These are phyloP conservation scores for Triticum monococcum DNA, from an alignment of 176 grass and related monocot genomes.

Conservation along the genomic window DNA sequence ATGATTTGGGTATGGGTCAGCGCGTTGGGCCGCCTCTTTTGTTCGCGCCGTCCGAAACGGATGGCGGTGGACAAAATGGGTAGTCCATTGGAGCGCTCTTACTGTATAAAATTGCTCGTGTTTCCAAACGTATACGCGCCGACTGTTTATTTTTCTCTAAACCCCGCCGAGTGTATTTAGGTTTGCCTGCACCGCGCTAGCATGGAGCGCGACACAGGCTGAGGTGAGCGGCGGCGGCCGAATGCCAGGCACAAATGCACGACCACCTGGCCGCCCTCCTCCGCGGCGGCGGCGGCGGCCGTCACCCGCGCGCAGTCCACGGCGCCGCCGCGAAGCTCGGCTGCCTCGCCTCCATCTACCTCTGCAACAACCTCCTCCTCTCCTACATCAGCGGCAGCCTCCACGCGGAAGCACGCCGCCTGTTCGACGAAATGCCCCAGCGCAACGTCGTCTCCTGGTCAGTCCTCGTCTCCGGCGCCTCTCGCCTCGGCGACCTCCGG, in stretches of 20 bases:
- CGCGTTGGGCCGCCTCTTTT: no score
- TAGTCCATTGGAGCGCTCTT: no score
- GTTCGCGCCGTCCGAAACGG: no score
- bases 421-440: conserved; percentile 67
- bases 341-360: conserved; percentile 43
- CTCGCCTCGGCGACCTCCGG: conserved; percentile 24
- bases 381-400: neutral
- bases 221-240: neutral
- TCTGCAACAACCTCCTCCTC: conserved; percentile 52
- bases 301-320: conserved; percentile 34
- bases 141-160: no score
- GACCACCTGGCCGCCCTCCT: conserved; percentile 46
- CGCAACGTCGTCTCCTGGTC: conserved; percentile 55
- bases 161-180: neutral
- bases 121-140: no score
- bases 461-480: conserved; percentile 38
- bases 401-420: conserved; percentile 26
- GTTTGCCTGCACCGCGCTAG: neutral
- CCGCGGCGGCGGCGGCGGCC: neutral
- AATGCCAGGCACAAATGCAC: conserved; percentile 39
- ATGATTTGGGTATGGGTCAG: no score
- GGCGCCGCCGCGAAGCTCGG: conserved; percentile 46
- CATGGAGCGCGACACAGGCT: neutral
- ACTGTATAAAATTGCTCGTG: no score
- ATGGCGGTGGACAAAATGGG: no score